These are phyloP conservation scores for Balansia obtecta DNA, from an alignment of 2,329 filamentous ascomycete genomes.

Conservation along the genomic window DNA sequence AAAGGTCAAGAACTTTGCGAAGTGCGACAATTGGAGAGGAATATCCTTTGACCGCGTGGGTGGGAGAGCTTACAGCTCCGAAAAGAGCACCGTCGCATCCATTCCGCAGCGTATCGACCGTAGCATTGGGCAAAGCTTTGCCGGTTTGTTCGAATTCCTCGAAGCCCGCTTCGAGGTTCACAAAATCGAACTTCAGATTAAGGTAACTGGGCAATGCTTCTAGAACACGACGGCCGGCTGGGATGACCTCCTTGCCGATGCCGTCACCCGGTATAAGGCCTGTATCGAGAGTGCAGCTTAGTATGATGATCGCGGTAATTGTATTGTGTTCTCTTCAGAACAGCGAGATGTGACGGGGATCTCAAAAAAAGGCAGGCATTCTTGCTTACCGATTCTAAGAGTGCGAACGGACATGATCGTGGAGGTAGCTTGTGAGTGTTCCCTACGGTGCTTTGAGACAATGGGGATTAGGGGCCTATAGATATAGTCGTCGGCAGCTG, in stretches of 20 bases:
- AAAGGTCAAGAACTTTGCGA: slow-evolving; percentile 87
- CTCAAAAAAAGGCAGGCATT: no score
- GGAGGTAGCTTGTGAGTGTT: neutral
- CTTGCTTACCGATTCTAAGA: slow-evolving; percentile 26
- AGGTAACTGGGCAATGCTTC: slow-evolving; percentile 89
- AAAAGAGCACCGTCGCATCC: slow-evolving; percentile 96
- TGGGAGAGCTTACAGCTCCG: slow-evolving; percentile 87
- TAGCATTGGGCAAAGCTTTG: slow-evolving; percentile 76
- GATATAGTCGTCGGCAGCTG: neutral
- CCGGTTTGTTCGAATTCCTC: slow-evolving; percentile 88
- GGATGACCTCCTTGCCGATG: slow-evolving; percentile 97
- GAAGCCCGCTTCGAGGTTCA: slow-evolving; percentile 86
- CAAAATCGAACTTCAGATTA: slow-evolving; percentile 85
- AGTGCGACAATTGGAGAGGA: slow-evolving; percentile 93
- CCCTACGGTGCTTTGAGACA: no score
- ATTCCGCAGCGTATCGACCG: slow-evolving; percentile 73
- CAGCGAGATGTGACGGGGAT: neutral
- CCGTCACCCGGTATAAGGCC: slow-evolving; percentile 96
- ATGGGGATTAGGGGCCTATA: neutral
- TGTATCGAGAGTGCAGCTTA: slow-evolving; percentile 23
- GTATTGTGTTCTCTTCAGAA: neutral
- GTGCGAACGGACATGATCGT: slow-evolving; percentile 28
- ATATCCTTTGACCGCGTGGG: slow-evolving; percentile 84
- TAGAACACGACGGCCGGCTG: slow-evolving; percentile 79
- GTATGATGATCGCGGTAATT: neutral